phyloP scores from a whole-genome alignment of 148 eudicot genomes.

The Dianthus caryophyllus region DNA sequence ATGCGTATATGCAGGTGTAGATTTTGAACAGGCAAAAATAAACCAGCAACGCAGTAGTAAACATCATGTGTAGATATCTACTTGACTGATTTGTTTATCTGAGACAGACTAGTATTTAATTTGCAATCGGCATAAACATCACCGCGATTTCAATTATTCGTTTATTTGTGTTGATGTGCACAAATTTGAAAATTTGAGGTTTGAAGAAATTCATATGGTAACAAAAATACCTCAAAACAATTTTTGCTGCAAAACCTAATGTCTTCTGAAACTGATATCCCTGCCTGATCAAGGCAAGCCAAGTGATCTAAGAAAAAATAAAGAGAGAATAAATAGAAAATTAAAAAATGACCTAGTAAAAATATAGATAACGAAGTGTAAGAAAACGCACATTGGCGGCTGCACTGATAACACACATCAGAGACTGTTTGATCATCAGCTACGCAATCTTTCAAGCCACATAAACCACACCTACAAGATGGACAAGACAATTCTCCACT shows the following conservation, averaged over 20 bases:
- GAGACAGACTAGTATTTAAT: not conserved
- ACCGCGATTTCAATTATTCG: not conserved
- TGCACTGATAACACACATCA: constrained; percentile 42
- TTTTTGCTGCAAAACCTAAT: constrained; percentile 41
- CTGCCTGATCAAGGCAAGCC: constrained; percentile 34
- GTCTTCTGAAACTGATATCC: constrained; percentile 26
- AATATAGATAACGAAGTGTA: constrained; percentile 5
- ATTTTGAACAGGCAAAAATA: not conserved
- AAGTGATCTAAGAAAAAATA: constrained; percentile 34
- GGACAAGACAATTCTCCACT: constrained; percentile 36
- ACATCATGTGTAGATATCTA: not conserved
- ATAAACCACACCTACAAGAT: constrained; percentile 44
- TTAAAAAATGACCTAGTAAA: not conserved
- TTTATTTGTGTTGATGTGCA: not conserved
- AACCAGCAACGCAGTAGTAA: not conserved
- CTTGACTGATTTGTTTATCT: not conserved
- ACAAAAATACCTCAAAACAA: constrained; percentile 36
- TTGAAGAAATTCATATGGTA: constrained; percentile 4
- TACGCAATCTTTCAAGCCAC: constrained; percentile 30
- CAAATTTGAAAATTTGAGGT: not conserved
- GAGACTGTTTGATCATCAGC: constrained; percentile 22
- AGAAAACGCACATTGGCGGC: constrained; percentile 36
- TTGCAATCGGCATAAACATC: not conserved
- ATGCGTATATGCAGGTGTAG: not conserved
- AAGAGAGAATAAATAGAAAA: not conserved